These are phyloP conservation scores for Claviceps sp. DNA, from an alignment of 2,329 filamentous ascomycete genomes.

Conservation along the genomic window DNA sequence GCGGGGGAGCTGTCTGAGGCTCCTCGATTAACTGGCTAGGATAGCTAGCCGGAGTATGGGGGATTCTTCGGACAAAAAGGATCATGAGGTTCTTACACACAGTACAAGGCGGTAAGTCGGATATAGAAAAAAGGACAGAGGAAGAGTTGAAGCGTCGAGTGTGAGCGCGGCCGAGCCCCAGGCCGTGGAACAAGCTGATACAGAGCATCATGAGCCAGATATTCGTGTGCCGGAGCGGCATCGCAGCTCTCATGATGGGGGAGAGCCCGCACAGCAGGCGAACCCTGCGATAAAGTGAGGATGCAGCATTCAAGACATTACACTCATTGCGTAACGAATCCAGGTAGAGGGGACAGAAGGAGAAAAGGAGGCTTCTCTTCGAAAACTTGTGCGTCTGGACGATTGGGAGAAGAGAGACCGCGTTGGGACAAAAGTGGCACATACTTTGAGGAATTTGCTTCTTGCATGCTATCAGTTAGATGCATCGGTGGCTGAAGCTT, in stretches of 20 bases:
- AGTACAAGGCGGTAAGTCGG: constrained; percentile 1
- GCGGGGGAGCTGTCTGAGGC: not conserved
- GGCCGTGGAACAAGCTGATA: not conserved
- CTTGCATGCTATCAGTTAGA: not conserved
- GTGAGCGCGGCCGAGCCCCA: not conserved
- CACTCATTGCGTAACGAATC: not conserved
- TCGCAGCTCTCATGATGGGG: not conserved
- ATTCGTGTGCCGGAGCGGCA: not conserved
- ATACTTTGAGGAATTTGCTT: not conserved
- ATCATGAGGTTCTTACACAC: not conserved
- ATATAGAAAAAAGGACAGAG: not conserved
- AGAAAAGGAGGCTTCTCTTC: not conserved
- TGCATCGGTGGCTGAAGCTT: not conserved
- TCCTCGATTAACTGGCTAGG: no score
- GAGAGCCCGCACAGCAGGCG: not conserved
- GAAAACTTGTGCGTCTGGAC: not conserved
- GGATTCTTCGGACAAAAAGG: not conserved
- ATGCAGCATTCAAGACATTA: not conserved
- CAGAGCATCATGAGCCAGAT: constrained; percentile 1
- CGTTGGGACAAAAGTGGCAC: no score
- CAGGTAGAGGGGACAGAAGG: not conserved
- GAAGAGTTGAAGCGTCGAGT: not conserved
- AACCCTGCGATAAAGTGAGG: not conserved
- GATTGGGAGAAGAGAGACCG: no score
- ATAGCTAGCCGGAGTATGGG: no score